Evolutionary conservation across 495 filamentous ascomycete genomes (phyloP), one percentile per base, ranked within the genome.

Genomic region (Tuber melanosporum): DNA sequence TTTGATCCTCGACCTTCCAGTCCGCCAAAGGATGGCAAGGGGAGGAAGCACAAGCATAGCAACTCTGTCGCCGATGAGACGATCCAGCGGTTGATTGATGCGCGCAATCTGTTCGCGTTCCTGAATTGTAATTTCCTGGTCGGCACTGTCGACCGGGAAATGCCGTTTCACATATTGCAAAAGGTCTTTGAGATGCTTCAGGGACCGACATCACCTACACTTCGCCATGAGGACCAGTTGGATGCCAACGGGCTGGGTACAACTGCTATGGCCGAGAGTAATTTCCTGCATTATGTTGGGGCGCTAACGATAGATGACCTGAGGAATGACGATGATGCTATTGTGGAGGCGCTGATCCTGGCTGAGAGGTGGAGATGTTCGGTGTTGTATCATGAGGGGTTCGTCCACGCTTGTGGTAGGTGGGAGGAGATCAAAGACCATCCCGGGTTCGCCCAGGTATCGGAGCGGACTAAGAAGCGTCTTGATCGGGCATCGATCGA

Each of bases 71-170:
- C 86, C 10, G 87, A 88, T 71, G 92, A 95, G 72, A 86, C 89
- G 26, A 92, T 91, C 80, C 87, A 82, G 26, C 88, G 86, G 0
- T 86, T 98, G 6, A 86, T 98, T 43, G 88, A 92, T 7, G 91
- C 92, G 73, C 90, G 95, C 36, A 99, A 99, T 82, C 85, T 97
- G 73, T 97, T 98, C 83, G 93, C 95, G 3, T 94, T 99, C 80
- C 86, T 99, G 15, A 88, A 90, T 12, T 91, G 90, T 62, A 91
- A 94, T 77, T 91, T 93, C 0, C 87, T 98, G 14, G 91, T 98
- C 17, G 92, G 91, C 1, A 96, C 92, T 0, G 87, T 88, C 26
- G 86, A 87, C 26, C 89, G 90, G 20, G 86, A 91, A 1, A 90
- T 88, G 0, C 83, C 92, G 7, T 98, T 97, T 85, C 84, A 87